These are phyloP conservation scores for Piromyces finnis DNA, from an alignment of 192 early-diverging fungal genomes.

Conservation along the genomic window DNA sequence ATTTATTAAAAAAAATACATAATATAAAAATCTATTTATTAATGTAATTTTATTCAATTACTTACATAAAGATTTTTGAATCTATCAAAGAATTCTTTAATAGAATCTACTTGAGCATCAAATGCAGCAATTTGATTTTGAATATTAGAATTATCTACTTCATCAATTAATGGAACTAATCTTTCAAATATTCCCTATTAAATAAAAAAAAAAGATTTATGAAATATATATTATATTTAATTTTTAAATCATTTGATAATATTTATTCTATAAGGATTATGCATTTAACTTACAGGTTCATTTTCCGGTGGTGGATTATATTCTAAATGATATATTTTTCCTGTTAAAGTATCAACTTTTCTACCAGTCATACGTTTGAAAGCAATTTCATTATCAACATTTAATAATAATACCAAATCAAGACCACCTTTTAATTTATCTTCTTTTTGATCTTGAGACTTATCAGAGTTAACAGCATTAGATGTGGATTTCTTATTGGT, in stretches of 20 bases:
- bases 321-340: constrained; percentile 28
- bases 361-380: constrained; percentile 21
- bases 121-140: constrained; percentile 32
- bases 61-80: constrained; percentile 26
- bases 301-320: constrained; percentile 27
- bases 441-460: constrained; percentile 4
- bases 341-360: constrained; percentile 24
- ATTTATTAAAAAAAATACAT: too few relatives aligned
- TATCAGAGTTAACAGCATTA: constrained; percentile 14
- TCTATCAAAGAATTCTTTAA: constrained; percentile 28
- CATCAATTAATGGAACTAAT: constrained; percentile 13
- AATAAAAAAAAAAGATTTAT: too few relatives aligned
- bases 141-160: constrained; percentile 9
- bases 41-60: too few relatives aligned
- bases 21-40: too few relatives aligned
- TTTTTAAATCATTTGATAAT: too few relatives aligned
- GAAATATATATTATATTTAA: too few relatives aligned
- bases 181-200: constrained; percentile 21
- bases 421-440: constrained; percentile 11
- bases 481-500: not conserved
- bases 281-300: constrained; percentile 18
- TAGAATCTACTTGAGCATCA: constrained; percentile 27
- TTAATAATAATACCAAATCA: constrained; percentile 26
- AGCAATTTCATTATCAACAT: constrained; percentile 28
- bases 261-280: too few relatives aligned